A percentile compares a stretch with the other conserved stretches of the same genome.
Conservation (phyloP, 768 basidiomycete species). For the Goffeauzyma gilvescens region DNA sequence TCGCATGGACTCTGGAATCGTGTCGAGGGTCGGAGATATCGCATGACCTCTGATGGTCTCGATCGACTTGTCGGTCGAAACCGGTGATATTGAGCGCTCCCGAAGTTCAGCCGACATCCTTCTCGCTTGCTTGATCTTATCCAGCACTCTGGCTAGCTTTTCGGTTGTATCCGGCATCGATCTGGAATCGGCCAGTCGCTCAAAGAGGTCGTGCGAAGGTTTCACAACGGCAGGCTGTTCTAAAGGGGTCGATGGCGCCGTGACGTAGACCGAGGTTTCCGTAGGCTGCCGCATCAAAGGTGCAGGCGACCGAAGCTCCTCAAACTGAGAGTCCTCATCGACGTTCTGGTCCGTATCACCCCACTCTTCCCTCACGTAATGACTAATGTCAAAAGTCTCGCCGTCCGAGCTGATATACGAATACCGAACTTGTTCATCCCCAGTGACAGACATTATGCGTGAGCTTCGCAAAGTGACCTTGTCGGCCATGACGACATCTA, state of each 20-base stretch:
- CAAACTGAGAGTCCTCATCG: conserved; percentile 7
- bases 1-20: conserved; percentile 4
- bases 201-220: not conserved
- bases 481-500: conserved; percentile 72
- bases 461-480: conserved; percentile 71
- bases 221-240: conserved; percentile 4
- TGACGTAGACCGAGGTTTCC: conserved; percentile 25
- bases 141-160: conserved; percentile 31
- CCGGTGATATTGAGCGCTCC: not conserved
- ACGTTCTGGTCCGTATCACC: conserved; percentile 2
- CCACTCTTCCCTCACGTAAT: conserved; percentile 80
- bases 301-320: conserved; percentile 8
- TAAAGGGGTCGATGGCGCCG: conserved; percentile 27
- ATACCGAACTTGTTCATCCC: conserved; percentile 61
- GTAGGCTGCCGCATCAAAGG: conserved; percentile 13
- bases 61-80: not conserved
- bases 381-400: conserved; percentile 79
- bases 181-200: not conserved
- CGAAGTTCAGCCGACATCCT: not conserved
- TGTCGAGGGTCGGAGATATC: not conserved
- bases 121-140: conserved; percentile 22
- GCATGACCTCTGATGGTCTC: not conserved
- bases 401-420: conserved; percentile 83
- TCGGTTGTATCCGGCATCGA: not conserved
- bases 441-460: conserved; percentile 40